Evolutionary conservation across 192 early-diverging fungal genomes (phyloP).

Genomic region (Mortierella alpina): DNA sequence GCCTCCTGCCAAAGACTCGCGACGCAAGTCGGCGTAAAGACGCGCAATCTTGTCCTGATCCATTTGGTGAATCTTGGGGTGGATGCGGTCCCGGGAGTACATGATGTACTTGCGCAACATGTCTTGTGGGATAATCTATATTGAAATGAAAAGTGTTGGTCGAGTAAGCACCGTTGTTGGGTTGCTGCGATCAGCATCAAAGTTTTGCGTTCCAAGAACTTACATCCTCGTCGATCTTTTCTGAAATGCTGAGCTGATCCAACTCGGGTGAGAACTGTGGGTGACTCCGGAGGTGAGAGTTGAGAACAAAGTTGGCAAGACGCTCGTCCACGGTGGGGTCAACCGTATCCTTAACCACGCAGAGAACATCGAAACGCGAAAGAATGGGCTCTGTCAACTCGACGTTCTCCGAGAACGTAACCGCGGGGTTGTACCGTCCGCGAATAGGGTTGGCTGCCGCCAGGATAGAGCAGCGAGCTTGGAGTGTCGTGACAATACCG

Average conservation of each 20-base stretch:
- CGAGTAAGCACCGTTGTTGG: too few species aligned
- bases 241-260: constrained; percentile 55
- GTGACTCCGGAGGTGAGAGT: constrained; percentile 92
- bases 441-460: constrained; percentile 89
- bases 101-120: constrained; percentile 89
- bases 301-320: constrained; percentile 93
- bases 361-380: constrained; percentile 97
- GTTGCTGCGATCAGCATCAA: too few species aligned
- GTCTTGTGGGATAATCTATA: constrained; percentile 84
- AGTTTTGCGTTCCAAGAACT: constrained; percentile 19
- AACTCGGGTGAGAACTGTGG: constrained; percentile 67
- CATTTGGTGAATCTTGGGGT: constrained; percentile 84
- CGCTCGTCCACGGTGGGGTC: constrained; percentile 92
- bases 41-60: constrained; percentile 90
- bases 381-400: constrained; percentile 98
- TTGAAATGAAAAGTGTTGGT: not conserved
- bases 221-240: constrained; percentile 69
- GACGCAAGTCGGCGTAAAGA: constrained; percentile 91
- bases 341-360: constrained; percentile 94
- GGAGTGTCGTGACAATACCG: constrained; percentile 87
- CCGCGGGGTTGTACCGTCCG: constrained; percentile 88
- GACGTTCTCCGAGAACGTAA: constrained; percentile 96
- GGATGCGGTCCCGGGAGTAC: constrained; percentile 82
- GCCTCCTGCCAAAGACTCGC: constrained; percentile 80
- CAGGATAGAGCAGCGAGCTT: constrained; percentile 84